Conservation (phyloP, 192 early-diverging fungal species). For the Spizellomyces punctatus region DNA sequence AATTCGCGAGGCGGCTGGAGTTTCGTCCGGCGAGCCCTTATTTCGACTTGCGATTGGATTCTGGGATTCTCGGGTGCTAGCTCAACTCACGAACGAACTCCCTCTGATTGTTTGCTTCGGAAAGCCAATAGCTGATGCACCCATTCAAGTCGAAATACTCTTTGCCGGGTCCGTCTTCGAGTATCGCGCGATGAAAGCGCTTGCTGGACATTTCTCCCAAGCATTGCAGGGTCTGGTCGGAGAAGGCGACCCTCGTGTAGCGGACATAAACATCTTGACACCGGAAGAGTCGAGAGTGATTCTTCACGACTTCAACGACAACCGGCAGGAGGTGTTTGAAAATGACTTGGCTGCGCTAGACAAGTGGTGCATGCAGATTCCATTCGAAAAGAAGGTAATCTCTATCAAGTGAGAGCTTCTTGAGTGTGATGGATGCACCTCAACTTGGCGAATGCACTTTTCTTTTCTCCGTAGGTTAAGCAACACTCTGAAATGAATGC, state of each 20-base stretch:
- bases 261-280: constrained; percentile 5
- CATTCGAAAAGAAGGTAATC: constrained; percentile 13
- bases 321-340: background rate
- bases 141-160: no score
- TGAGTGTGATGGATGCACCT: background rate
- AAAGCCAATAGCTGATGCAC: no score
- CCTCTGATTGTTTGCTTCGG: no score
- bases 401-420: no score
- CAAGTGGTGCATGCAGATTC: constrained; percentile 11
- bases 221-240: background rate
- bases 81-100: no score
- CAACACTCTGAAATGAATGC: no score
- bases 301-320: constrained; percentile 12
- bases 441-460: no score
- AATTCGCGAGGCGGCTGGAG: no score
- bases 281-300: background rate
- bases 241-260: background rate
- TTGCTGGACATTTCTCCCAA: background rate
- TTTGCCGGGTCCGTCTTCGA: background rate
- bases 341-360: background rate
- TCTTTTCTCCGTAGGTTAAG: no score
- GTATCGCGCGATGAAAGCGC: constrained; percentile 2
- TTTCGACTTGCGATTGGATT: no score
- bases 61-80: no score
- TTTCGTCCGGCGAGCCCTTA: no score